Base-by-base conservation (phyloP, 169 alveolate genomes). In the Plasmodium gaboni region DNA sequence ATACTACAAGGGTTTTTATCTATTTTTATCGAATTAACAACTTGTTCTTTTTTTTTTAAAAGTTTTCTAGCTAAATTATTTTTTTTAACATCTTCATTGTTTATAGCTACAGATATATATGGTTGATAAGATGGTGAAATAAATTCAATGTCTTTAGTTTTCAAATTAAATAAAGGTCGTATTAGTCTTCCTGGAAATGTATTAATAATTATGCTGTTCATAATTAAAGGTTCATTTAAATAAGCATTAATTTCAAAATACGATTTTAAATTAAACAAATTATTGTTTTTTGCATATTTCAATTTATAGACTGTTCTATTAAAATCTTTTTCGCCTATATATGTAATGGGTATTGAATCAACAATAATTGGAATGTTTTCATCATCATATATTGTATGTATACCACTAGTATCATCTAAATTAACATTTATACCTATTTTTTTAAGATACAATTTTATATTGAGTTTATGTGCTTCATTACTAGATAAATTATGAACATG, bases 101-200 rank as follows among this genome's bases (percentile, higher is more conserved):
- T 88, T 12, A 94, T 88, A 5, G 99, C 99, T 51, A 98, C 97
- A 67, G 98, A 93, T 74, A 98, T 89, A 95, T 98, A 97, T 26
- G 97, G 97, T 94, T 98, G 99, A 93, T 97, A 98, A 10, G 98
- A 94, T 22, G 99, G 99, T 7, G 99, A 98, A 10, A 98, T 97
- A 97, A 97, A 98, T 93, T 98, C 99, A 26, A 95, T 94, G 69
- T 95, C 93, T 85, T 95, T 95, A 61, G 95, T 92, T 85, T 93
- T 92, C 69, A 98, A 91, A 89, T 98, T 97, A 44, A 96, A 93
- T 17, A 98, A 98, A 59, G 99, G 99, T 69, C 99, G 97, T 44
- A 98, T 97, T 73, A 99, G 94, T 65, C 99, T 97, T 17, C 99
- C 99, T 5, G 98, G 98, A 74, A 95, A 97, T 22, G 99, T 97